Percentiles rank a stretch among this genome's conserved stretches.
These are phyloP conservation scores for Eucalyptus regnans DNA, from an alignment of 345 rosid genomes.

Conservation along the genomic window DNA sequence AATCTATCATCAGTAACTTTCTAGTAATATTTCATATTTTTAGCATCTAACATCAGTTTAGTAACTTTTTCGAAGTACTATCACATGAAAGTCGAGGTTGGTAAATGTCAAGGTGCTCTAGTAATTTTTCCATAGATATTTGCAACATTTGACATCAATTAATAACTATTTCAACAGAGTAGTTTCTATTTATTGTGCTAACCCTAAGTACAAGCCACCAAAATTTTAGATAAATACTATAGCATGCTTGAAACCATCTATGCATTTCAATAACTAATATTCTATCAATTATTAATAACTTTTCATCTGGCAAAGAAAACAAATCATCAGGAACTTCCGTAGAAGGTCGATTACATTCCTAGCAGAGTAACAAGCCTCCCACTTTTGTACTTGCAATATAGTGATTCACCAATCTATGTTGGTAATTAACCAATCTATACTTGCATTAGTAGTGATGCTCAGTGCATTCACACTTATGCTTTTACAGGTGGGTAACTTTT, in stretches of 20 bases:
- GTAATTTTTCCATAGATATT: background rate
- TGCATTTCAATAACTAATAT: background rate
- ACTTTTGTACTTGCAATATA: background rate
- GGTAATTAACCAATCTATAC: background rate
- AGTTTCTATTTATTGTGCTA: background rate
- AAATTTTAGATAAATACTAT: background rate
- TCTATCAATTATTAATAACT: background rate
- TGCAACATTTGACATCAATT: background rate
- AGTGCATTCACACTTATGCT: background rate
- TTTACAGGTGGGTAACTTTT: background rate
- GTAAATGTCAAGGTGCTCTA: background rate
- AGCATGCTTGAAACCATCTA: background rate
- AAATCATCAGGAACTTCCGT: background rate
- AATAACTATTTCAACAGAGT: background rate
- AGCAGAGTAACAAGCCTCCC: background rate
- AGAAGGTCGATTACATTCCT: background rate
- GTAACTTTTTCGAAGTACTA: background rate
- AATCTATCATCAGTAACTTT: background rate
- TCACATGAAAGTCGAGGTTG: background rate
- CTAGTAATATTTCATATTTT: background rate
- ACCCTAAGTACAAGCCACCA: background rate
- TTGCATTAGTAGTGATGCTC: background rate
- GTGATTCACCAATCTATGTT: background rate
- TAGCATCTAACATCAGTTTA: background rate
- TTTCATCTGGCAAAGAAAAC: background rate